Base-by-base conservation (phyloP, 345 rosid species). In the Eucalyptus paniculata region DNA sequence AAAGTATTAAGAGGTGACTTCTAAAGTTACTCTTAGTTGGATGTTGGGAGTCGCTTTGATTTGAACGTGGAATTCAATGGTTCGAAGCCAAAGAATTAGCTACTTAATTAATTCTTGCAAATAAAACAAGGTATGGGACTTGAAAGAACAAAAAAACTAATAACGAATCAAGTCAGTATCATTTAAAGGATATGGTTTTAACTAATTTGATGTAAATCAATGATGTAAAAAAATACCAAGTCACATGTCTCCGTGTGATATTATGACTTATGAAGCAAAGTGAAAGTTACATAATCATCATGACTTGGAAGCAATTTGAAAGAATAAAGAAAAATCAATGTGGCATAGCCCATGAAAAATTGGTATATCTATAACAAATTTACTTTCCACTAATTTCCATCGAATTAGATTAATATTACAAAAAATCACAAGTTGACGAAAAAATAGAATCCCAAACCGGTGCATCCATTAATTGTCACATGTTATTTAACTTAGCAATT, bases 131-230 rank as follows among this genome's bases (percentile, higher is more conserved):
- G 5, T 65, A 14, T 65, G 18, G 18, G 9, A 30, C 6, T 16
- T 15, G 1, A 32, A 62, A 3, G 0, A 8, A 30, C 4, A 62
- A 62, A 6, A 6, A 65, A 65, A 62, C 4, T 18, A 8, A 4
- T 65, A 30, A n/a, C 8, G 34, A 65, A 6, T 8, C 17, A 4
- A 65, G 18, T 30, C 10, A 15, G 7, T 65, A 14, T 14, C 3
- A 9, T 65, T 15, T 4, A 18, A n/a, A n/a, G 19, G 72, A 65
- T 17, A 65, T 14, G 8, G 3, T 65, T 65, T 65, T 65, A 14
- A 65, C 10, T 1, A 0, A 3, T 65, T 65, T 16, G 34, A 65
- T 30, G 19, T 7, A 4, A 9, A 14, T 30, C 37, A n/a, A 15
- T n/a, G 4, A n/a, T 65, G 72, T 14, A 15, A 30, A 30, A 65